Percentiles rank a stretch among this genome's conserved stretches.
Evolutionary conservation across 2,329 filamentous ascomycete genomes (phyloP).

Genomic region (Orbilia javanica): DNA sequence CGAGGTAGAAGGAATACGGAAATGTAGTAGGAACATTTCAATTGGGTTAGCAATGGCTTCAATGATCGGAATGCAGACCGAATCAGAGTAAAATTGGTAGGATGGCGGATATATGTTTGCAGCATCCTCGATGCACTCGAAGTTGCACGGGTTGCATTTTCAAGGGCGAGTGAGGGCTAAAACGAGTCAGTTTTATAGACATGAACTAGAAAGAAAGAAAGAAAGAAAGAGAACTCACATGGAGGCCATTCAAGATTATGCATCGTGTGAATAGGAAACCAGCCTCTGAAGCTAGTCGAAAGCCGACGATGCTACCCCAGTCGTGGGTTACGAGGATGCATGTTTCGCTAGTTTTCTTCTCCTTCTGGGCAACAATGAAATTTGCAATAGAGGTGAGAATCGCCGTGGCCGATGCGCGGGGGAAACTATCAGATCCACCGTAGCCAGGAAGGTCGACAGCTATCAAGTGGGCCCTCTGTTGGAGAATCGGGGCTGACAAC

Average conservation of each 20-base stretch:
- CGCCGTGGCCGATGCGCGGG: conserved; percentile 27
- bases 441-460: conserved; percentile 55
- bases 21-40: conserved; percentile 47
- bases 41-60: conserved; percentile 34
- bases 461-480: conserved; percentile 53
- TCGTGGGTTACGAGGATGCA: conserved; percentile 57
- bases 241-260: conserved; percentile 48
- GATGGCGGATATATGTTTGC: conserved; percentile 38
- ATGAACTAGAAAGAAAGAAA: not conserved
- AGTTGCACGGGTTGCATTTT: conserved; percentile 46
- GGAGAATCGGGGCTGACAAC: conserved; percentile 36
- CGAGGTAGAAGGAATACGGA: conserved; percentile 43
- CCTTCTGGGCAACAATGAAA: conserved; percentile 51
- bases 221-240: conserved; percentile 12
- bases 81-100: conserved; percentile 43
- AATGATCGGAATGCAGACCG: conserved; percentile 47
- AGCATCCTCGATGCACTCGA: conserved; percentile 49
- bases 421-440: conserved; percentile 43
- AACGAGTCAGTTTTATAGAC: not conserved
- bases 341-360: conserved; percentile 37
- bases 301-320: conserved; percentile 52
- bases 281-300: conserved; percentile 46
- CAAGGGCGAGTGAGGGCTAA: conserved; percentile 36
- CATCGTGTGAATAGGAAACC: conserved; percentile 51
- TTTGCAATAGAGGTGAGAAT: conserved; percentile 37